Conservation (phyloP, 2,329 filamentous ascomycete species). For the Colletotrichum tropicale region DNA sequence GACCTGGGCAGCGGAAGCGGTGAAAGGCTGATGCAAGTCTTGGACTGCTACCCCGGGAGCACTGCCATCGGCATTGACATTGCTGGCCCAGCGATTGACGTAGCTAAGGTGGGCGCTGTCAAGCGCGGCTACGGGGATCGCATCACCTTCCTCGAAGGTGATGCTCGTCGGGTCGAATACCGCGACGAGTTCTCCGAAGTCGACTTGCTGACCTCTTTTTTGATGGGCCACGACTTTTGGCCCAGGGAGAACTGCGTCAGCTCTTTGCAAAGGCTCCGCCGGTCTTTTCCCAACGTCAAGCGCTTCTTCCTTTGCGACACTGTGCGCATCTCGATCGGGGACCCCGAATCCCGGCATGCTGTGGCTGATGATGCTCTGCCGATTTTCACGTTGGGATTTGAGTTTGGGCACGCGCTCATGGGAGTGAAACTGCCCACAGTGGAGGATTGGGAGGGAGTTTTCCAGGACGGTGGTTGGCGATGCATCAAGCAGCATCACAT, state of each 20-base stretch:
- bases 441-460: constrained; percentile 21
- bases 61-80: constrained; percentile 21
- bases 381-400: constrained; percentile 19
- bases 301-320: background rate
- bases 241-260: constrained; percentile 16
- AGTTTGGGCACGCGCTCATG: constrained; percentile 20
- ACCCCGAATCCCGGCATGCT: background rate
- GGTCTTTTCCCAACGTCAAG: background rate
- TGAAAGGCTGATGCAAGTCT: constrained; percentile 16
- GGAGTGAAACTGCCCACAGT: constrained; percentile 16
- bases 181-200: constrained; percentile 17
- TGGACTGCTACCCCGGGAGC: constrained; percentile 4
- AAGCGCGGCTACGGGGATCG: background rate
- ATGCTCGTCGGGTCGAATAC: constrained; percentile 1
- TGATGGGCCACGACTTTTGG: constrained; percentile 25
- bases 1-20: constrained; percentile 23
- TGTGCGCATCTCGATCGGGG: background rate
- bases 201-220: constrained; percentile 20
- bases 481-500: background rate
- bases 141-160: background rate
- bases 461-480: background rate
- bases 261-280: background rate
- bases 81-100: constrained; percentile 6
- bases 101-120: background rate
- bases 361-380: constrained; percentile 6